Conservation (phyloP, 2,329 filamentous ascomycete species). For the Laburnicola sp. region DNA sequence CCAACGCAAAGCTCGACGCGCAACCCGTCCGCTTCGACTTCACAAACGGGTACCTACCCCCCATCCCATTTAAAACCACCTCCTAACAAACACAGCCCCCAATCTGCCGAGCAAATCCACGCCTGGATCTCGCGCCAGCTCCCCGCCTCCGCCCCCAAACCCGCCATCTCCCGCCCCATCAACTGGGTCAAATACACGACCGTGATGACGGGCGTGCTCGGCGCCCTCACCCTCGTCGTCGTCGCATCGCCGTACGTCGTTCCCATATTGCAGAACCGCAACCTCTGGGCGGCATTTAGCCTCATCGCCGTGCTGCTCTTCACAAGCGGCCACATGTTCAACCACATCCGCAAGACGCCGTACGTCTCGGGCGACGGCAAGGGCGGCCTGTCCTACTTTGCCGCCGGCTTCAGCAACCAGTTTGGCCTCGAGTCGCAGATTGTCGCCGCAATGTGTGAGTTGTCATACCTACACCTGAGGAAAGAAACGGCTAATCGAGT, state of each 20-base stretch:
- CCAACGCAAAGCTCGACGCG: slow-evolving; percentile 69
- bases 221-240: slow-evolving; percentile 66
- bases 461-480: background rate
- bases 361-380: slow-evolving; percentile 85
- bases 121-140: slow-evolving; percentile 78
- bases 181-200: slow-evolving; percentile 80
- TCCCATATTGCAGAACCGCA: slow-evolving; percentile 84
- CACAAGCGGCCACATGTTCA: slow-evolving; percentile 98
- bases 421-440: slow-evolving; percentile 95
- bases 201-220: slow-evolving; percentile 69
- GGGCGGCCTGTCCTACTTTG: slow-evolving; percentile 88
- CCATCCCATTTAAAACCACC: slow-evolving; percentile 10
- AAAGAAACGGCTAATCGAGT: slow-evolving; percentile 11
- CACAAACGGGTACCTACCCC: slow-evolving; percentile 63
- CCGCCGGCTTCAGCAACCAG: slow-evolving; percentile 89
- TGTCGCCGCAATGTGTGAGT: slow-evolving; percentile 88
- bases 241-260: slow-evolving; percentile 78
- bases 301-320: slow-evolving; percentile 89
- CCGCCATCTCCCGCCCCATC: slow-evolving; percentile 77
- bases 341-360: slow-evolving; percentile 93
- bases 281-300: slow-evolving; percentile 89
- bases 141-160: slow-evolving; percentile 68
- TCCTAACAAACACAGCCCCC: slow-evolving; percentile 56
- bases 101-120: slow-evolving; percentile 76
- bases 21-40: slow-evolving; percentile 85